Evolutionary conservation across 2,329 filamentous ascomycete species (phyloP).

Genomic region (Tolypocladium sp.): DNA sequence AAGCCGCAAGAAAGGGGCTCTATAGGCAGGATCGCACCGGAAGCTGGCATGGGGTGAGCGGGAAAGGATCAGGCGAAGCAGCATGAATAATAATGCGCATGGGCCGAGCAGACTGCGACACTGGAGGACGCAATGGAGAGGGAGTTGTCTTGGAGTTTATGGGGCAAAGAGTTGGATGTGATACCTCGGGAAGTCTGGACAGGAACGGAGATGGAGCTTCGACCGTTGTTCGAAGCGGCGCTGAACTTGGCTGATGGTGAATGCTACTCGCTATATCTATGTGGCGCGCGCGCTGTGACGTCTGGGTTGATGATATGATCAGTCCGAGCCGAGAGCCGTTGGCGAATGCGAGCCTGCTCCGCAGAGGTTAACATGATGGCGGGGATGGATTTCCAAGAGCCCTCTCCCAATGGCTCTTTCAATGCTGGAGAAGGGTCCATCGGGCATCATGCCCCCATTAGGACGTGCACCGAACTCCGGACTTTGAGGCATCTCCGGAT

Average conservation of each 20-base stretch:
- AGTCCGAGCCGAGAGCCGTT: not conserved
- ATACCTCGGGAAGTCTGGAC: not conserved
- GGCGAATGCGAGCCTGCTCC: not conserved
- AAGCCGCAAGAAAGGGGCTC: constrained; percentile 26
- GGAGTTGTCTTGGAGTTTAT: not conserved
- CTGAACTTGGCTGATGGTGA: not conserved
- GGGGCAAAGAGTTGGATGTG: not conserved
- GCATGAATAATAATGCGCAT: no score
- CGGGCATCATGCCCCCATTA: not conserved
- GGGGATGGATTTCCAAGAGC: no score
- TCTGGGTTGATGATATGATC: not conserved
- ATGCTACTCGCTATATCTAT: not conserved
- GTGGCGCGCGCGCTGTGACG: not conserved
- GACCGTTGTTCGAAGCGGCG: not conserved
- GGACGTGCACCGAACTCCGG: not conserved
- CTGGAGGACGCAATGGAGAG: not conserved
- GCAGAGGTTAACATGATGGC: no score
- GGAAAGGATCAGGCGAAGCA: not conserved
- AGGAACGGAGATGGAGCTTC: not conserved
- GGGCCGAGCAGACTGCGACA: not conserved
- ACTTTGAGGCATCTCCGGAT: not conserved
- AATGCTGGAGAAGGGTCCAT: not conserved
- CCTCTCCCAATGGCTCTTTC: no score
- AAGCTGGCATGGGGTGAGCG: constrained; percentile 11
- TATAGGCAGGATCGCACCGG: constrained; percentile 11